phyloP scores from a whole-genome alignment of 2,329 filamentous ascomycete species.

The Orbilia oligospora region DNA sequence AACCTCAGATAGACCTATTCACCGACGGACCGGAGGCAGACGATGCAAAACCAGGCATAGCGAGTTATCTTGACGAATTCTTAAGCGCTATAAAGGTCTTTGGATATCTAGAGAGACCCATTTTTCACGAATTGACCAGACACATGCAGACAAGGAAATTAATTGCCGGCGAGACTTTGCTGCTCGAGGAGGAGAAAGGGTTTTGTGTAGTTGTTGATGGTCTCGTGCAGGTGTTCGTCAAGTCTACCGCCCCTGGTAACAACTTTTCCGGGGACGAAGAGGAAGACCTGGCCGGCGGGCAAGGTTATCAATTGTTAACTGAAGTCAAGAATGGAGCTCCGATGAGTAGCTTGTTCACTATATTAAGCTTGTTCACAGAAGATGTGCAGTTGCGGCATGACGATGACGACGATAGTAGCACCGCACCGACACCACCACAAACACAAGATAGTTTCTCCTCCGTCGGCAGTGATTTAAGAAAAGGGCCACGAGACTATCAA shows the following conservation, averaged over 20 bases:
- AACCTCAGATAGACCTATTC: constrained; percentile 94
- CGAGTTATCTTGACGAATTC: constrained; percentile 98
- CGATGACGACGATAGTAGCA: constrained; percentile 72
- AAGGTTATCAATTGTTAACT: constrained; percentile 93
- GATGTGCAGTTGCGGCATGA: constrained; percentile 84
- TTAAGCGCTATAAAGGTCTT: constrained; percentile 99
- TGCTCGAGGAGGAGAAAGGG: constrained; percentile 96
- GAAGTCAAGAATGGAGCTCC: constrained; percentile 98
- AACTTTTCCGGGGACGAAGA: constrained; percentile 70
- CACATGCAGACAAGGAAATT: constrained; percentile 99
- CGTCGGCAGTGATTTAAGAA: constrained; percentile 18
- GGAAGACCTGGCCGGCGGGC: constrained; percentile 73
- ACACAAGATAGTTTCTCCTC: constrained; percentile 47
- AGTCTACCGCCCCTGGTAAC: constrained; percentile 77
- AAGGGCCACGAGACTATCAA: constrained; percentile 30
- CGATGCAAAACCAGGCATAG: constrained; percentile 83
- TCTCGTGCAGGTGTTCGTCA: constrained; percentile 97
- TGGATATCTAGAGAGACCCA: constrained; percentile 93
- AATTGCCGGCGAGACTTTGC: constrained; percentile 93
- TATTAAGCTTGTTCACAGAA: constrained; percentile 96
- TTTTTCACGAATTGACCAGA: constrained; percentile 96
- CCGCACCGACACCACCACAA: constrained; percentile 54
- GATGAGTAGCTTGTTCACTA: constrained; percentile 98
- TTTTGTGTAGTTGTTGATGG: constrained; percentile 98
- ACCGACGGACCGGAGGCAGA: constrained; percentile 92